phyloP scores from a whole-genome alignment of 306 rosid genomes.

The Hylodesmum podocarpum region DNA sequence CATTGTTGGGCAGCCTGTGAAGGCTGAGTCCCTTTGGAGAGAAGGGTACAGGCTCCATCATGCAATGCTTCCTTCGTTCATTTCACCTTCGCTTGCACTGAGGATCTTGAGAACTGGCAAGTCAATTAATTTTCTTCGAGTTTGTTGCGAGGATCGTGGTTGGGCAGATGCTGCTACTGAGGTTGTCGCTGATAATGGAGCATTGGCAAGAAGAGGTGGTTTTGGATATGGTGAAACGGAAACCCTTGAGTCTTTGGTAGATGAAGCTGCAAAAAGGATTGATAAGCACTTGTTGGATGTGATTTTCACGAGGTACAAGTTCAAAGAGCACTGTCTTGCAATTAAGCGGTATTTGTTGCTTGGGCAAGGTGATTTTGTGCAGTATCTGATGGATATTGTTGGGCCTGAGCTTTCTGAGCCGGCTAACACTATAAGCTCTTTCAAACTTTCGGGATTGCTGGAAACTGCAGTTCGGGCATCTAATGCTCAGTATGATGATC shows the following conservation, averaged over 20 bases:
- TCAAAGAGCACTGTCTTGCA: slow-evolving; percentile 96
- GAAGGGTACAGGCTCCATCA: slow-evolving; percentile 88
- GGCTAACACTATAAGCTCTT: slow-evolving; percentile 90
- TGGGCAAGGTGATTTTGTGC: slow-evolving; percentile 99
- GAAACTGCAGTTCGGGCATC: slow-evolving; percentile 92
- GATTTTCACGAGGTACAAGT: slow-evolving; percentile 71
- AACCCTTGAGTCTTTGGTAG: slow-evolving; percentile 88
- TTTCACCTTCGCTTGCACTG: slow-evolving; percentile 90
- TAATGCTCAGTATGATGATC: slow-evolving; percentile 96
- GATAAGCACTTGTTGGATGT: slow-evolving; percentile 92
- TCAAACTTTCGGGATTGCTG: slow-evolving; percentile 85
- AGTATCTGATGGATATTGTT: slow-evolving; percentile 91
- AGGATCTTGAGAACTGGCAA: slow-evolving; percentile 93
- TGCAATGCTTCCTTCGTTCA: slow-evolving; percentile 93
- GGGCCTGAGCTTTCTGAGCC: slow-evolving; percentile 98
- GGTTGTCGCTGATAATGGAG: slow-evolving; percentile 79
- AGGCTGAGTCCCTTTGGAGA: slow-evolving; percentile 97
- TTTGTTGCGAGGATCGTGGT: slow-evolving; percentile 92
- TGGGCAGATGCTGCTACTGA: slow-evolving; percentile 88
- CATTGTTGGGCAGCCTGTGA: slow-evolving; percentile 86
- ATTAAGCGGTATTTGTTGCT: slow-evolving; percentile 86
- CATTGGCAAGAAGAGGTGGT: slow-evolving; percentile 71
- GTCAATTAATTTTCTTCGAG: slow-evolving; percentile 91
- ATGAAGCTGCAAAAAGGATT: slow-evolving; percentile 89
- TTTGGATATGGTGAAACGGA: slow-evolving; percentile 93